Evolutionary conservation across 2,329 filamentous ascomycete genomes (phyloP), one percentile per base, ranked within the genome.

Genomic region (Pezicula radicicola): DNA sequence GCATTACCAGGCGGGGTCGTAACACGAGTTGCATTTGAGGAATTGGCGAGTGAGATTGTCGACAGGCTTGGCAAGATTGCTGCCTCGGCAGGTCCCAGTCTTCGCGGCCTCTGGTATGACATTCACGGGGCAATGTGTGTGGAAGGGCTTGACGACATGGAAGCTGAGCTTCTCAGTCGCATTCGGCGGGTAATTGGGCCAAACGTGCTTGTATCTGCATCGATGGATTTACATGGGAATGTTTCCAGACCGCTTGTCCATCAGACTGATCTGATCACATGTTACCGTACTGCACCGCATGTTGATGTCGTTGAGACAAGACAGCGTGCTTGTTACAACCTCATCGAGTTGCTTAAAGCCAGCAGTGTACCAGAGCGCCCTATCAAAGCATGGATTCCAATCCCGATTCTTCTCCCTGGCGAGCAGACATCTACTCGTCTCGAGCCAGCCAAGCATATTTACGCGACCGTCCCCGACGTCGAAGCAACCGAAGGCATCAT

Each of bases 61-160:
- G 43, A 57, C 2, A 70, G 74, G 0, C 67, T 80, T 25, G 25
- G 25, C 25, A 25, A 25, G 1, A 72, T 79, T n/a, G 63, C 66
- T 0, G 57, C 61, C 0, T 60, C 61, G 18, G 54, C 58, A 8
- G 56, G 57, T 10, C n/a, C 27, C 7, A 39, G 10, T 0, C 51
- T 80, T 2, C 72, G 80, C 48, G 78, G 78, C 2, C 60, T 81
- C 7, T 81, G 77, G 77, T 77, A 78, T 50, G 77, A 80, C 54
- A 80, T 81, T 28, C 78, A 81, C 55, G 78, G 78, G 13, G 78
- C 78, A 4, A 80, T 81, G 77, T 76, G 72, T 42, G 77, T 80
- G 1, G 73, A 78, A 35, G 75, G 66, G 0, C 49, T 79, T 5
- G 71, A 75, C 36, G 78, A 81, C 56, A 64, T 63, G 1, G 78